phyloP scores from a whole-genome alignment of 768 basidiomycete genomes.

The Lentinula raphanica region DNA sequence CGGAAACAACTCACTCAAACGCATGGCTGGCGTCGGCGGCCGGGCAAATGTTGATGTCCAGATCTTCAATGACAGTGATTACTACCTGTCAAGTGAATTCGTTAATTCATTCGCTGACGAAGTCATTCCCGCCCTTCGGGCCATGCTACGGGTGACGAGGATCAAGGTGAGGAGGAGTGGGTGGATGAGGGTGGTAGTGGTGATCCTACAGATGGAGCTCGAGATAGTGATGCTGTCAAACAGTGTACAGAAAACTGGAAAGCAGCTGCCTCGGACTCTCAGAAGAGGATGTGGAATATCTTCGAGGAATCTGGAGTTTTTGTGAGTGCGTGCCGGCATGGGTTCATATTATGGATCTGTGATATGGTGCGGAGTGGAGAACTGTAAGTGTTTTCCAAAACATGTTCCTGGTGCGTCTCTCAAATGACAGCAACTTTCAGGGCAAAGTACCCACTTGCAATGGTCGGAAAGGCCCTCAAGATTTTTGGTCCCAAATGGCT shows the following conservation, averaged over 20 bases:
- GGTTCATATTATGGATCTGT: constrained; percentile 15
- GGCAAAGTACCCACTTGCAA: constrained; percentile 23
- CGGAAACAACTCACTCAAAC: no score
- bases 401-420: no score
- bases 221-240: not conserved
- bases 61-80: constrained; percentile 11
- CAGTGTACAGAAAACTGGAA: no score
- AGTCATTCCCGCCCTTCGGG: constrained; percentile 12
- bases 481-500: constrained; percentile 10
- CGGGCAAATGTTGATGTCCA: constrained; percentile 6
- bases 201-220: not conserved
- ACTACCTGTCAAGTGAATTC: constrained; percentile 5
- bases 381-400: constrained; percentile 19
- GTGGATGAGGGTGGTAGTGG: constrained; percentile 1
- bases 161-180: constrained; percentile 13
- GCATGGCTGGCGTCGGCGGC: not conserved
- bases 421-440: constrained; percentile 3
- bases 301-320: constrained; percentile 36
- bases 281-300: constrained; percentile 28
- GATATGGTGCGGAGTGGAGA: constrained; percentile 33
- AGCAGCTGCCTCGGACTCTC: constrained; percentile 15
- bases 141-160: not conserved
- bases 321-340: constrained; percentile 25
- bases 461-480: constrained; percentile 18
- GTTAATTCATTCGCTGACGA: constrained; percentile 28